phyloP scores from a whole-genome alignment of 495 filamentous ascomycete genomes.

The Neurospora tetrasperma region DNA sequence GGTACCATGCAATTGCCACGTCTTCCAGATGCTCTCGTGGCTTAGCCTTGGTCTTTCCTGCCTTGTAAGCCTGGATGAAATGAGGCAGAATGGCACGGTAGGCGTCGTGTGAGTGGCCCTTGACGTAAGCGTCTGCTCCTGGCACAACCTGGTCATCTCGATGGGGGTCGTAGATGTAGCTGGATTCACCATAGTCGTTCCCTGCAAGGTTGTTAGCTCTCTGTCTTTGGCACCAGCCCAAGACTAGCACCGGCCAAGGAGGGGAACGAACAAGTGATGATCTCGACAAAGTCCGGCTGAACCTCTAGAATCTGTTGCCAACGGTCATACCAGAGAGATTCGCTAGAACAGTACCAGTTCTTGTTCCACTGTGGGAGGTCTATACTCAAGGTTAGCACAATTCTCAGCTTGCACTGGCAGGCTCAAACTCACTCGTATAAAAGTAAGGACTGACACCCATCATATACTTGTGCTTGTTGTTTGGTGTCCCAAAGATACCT shows the following conservation, averaged over 20 bases:
- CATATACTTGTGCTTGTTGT: slow-evolving; percentile 45
- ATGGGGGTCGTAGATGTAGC: slow-evolving; percentile 55
- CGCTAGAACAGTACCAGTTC: slow-evolving; percentile 64
- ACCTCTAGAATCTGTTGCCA: slow-evolving; percentile 60
- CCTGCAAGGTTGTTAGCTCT: slow-evolving; percentile 33
- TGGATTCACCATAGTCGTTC: slow-evolving; percentile 72
- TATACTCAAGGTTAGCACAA: slow-evolving; percentile 14
- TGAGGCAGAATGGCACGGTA: slow-evolving; percentile 46
- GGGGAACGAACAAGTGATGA: slow-evolving; percentile 31
- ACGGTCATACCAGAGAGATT: slow-evolving; percentile 62
- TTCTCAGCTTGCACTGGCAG: neutral
- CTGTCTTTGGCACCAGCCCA: neutral
- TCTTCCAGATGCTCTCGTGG: slow-evolving; percentile 32
- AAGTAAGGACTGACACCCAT: slow-evolving; percentile 74
- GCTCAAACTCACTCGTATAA: slow-evolving; percentile 37
- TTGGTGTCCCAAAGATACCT: neutral
- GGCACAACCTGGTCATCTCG: slow-evolving; percentile 37
- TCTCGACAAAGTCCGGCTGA: slow-evolving; percentile 54
- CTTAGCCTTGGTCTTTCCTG: slow-evolving; percentile 31
- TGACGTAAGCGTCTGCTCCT: slow-evolving; percentile 41
- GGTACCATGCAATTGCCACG: slow-evolving; percentile 54
- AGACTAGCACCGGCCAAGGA: neutral
- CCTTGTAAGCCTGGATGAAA: slow-evolving; percentile 55
- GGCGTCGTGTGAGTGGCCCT: slow-evolving; percentile 27
- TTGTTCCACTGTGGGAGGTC: slow-evolving; percentile 59